Conservation (phyloP, 2,329 filamentous ascomycete genomes). For the Aulographum hederae region DNA sequence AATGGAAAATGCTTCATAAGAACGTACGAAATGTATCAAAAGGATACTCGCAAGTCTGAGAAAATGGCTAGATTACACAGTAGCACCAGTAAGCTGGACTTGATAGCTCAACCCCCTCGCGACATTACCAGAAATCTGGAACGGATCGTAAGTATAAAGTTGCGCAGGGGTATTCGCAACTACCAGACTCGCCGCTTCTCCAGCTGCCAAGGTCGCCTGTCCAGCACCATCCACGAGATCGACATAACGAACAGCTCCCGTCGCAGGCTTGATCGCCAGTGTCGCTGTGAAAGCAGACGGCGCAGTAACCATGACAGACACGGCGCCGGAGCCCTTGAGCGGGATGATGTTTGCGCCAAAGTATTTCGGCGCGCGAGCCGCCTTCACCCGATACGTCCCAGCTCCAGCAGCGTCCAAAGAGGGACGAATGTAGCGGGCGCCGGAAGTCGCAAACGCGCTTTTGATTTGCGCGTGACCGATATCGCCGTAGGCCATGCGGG, state of each 20-base stretch:
- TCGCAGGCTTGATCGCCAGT: conserved; percentile 18
- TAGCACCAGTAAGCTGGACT: conserved; percentile 9
- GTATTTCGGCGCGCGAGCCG: conserved; percentile 24
- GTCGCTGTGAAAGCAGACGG: conserved; percentile 21
- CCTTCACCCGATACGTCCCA: conserved; percentile 24
- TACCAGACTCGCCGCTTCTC: conserved; percentile 27
- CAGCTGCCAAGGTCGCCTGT: conserved; percentile 15
- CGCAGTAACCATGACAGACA: conserved; percentile 16
- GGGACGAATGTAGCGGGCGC: conserved; percentile 20
- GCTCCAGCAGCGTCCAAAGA: conserved; percentile 20
- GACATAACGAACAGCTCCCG: conserved; percentile 19
- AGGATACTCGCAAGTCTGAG: too few species aligned
- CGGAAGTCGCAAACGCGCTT: conserved; percentile 18
- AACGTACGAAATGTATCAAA: too few species aligned
- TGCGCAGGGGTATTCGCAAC: conserved; percentile 29
- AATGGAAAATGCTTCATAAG: too few species aligned
- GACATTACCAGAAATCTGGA: conserved; percentile 7
- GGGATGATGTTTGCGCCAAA: conserved; percentile 33
- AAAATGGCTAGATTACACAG: conserved; percentile 4
- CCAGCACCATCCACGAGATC: conserved; percentile 17
- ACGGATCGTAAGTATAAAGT: conserved; percentile 24
- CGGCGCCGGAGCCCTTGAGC: conserved; percentile 16
- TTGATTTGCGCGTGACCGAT: conserved; percentile 27
- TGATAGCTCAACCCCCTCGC: conserved; percentile 8
- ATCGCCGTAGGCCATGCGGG: conserved; percentile 33